Evolutionary conservation across 2,329 filamentous ascomycete genomes (phyloP).

Genomic region (Didymella segeticola): DNA sequence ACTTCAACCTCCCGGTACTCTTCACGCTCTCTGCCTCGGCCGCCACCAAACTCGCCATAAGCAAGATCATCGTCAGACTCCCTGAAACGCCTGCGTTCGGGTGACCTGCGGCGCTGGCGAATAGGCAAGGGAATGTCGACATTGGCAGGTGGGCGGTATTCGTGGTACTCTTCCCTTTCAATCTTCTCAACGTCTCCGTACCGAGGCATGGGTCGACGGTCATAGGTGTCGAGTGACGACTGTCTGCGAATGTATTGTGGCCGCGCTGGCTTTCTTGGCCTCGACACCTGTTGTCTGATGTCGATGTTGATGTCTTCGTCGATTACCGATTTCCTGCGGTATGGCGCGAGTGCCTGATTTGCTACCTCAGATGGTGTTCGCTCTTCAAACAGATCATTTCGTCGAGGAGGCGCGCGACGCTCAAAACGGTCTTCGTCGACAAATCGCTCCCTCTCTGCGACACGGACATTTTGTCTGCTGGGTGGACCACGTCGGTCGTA

Average conservation of each 20-base stretch:
- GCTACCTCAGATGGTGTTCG: conserved; percentile 55
- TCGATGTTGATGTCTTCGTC: conserved; percentile 64
- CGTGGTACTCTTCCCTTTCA: conserved; percentile 54
- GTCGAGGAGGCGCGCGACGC: conserved; percentile 37
- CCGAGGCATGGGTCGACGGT: conserved; percentile 71
- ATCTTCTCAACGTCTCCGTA: conserved; percentile 62
- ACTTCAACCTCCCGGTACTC: conserved; percentile 59
- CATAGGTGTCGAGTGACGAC: conserved; percentile 89
- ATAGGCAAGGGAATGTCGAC: conserved; percentile 72
- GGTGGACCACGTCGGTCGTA: conserved; percentile 48
- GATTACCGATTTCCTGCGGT: conserved; percentile 64
- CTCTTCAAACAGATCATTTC: conserved; percentile 56
- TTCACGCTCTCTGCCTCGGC: conserved; percentile 43
- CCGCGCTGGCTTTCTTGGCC: conserved; percentile 61
- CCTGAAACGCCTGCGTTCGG: conserved; percentile 58
- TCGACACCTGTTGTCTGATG: conserved; percentile 24
- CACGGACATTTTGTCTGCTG: conserved; percentile 36
- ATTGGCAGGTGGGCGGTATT: conserved; percentile 71
- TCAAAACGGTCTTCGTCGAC: conserved; percentile 62
- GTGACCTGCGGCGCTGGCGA: conserved; percentile 57
- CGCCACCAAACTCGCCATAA: conserved; percentile 53
- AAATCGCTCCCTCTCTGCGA: conserved; percentile 58
- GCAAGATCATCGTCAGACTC: conserved; percentile 73
- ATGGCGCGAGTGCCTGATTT: conserved; percentile 62
- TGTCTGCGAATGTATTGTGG: conserved; percentile 79